A percentile compares a stretch with the other conserved stretches of the same genome.
Conservation (phyloP, 345 rosid genomes). For the thale cress (Arabidopsis thaliana) region TAIR10.1 NC_003076.8:913501-914000, state of each 20-base stretch:
- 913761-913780: constrained; percentile 56
- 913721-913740: constrained; percentile 69
- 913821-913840: constrained; percentile 51
- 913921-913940: constrained; percentile 30
- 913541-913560: too few relatives aligned
- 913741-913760: constrained; percentile 38
- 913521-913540: too few relatives aligned
- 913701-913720: constrained; percentile 51
- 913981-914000: too few relatives aligned
- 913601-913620: not conserved
- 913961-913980: too few relatives aligned
- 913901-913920: constrained; percentile 49
- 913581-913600: not conserved
- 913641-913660: constrained; percentile 54
- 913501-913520: not conserved
- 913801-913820: constrained; percentile 56
- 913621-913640: constrained; percentile 56
- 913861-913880: too few relatives aligned
- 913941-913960: not conserved
- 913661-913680: not conserved
- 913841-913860: too few relatives aligned
- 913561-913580: not conserved
- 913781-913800: constrained; percentile 39
- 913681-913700: constrained; percentile 41
- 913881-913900: not conserved